These are phyloP conservation scores for Leishmania mexicana DNA, from an alignment of 208 protist genomes.

Conservation along the genomic window DNA sequence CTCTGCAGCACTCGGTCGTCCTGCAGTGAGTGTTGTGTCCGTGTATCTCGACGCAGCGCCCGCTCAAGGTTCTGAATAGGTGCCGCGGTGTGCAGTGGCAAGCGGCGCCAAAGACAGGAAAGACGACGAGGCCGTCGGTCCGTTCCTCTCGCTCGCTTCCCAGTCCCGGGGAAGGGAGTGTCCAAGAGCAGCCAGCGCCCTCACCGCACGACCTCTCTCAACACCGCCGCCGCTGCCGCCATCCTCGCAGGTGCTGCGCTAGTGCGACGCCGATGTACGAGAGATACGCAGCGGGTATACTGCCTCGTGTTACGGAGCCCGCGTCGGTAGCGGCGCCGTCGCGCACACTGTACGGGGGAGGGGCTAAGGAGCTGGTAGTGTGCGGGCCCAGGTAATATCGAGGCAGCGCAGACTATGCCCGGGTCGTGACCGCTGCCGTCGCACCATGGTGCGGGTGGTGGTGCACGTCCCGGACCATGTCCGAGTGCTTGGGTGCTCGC, in stretches of 20 bases:
- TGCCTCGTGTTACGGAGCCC: not conserved
- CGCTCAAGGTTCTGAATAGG: not conserved
- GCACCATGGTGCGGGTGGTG: not conserved
- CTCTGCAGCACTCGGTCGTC: not conserved
- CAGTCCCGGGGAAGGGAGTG: not conserved
- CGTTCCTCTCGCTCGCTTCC: not conserved
- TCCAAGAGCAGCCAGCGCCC: not conserved
- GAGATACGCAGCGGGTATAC: not conserved
- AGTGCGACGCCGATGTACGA: not conserved
- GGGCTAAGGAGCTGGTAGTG: not conserved
- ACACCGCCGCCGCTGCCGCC: not conserved
- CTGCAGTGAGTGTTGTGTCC: not conserved
- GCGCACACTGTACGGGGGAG: not conserved
- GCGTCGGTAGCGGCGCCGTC: not conserved
- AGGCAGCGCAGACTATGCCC: not conserved
- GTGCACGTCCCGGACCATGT: not conserved
- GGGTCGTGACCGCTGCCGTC: not conserved
- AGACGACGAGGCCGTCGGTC: not conserved
- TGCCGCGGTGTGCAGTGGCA: not conserved
- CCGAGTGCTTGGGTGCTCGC: not conserved
- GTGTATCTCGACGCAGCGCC: not conserved
- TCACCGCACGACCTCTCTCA: not conserved
- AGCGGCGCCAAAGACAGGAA: not conserved
- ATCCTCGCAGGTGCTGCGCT: not conserved
- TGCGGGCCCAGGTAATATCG: not conserved